Base-by-base conservation (phyloP, 306 rosid species). In the Vicia villosa region DNA sequence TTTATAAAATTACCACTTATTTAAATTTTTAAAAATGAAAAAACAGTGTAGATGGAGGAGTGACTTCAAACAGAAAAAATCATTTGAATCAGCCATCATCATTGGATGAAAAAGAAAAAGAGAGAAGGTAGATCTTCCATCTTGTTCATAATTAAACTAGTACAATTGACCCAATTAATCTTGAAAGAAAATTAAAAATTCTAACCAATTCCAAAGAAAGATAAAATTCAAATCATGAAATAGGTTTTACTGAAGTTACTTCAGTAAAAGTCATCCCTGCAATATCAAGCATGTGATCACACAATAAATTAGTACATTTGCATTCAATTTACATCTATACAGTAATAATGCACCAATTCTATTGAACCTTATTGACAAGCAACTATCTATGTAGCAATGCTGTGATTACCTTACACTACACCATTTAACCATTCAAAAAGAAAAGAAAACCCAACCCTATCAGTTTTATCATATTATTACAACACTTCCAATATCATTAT, bases 281-380 rank as follows among this genome's bases (percentile, higher is more conserved):
- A 55, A 17, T 43, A 42, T 22, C 28, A 10, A 68, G 68, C 26
- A n/a, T 49, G 63, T 7, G 28, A 30, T 30, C 46, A 40, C 64
- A 60, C 58, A 77, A 70, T 19, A 55, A 15, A 40, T 38, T 70
- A 55, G 51, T 34, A 40, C 75, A 68, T 57, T 68, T 68, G 30
- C 77, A 59, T 57, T 73, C 47, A 64, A 37, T 28, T 45, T 57
- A 77, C 66, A 74, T 56, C 12, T 26, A 51, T 74, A 46, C 69
- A 67, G 52, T 52, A 65, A 67, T 13, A 42, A 30, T 28, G 66
- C 76, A 77, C 70, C 78, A 74, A 65, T 79, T 43, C 59, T 40
- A 49, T 32, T 49, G 68, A 79, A 73, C 72, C 63, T 72, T 72
- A 85, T 70, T 74, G 76, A 72, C 60, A 66, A 80, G 26, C 41